Evolutionary conservation across 306 rosid genomes (phyloP).

Genomic region (Dalbergia cochinchinensis): DNA sequence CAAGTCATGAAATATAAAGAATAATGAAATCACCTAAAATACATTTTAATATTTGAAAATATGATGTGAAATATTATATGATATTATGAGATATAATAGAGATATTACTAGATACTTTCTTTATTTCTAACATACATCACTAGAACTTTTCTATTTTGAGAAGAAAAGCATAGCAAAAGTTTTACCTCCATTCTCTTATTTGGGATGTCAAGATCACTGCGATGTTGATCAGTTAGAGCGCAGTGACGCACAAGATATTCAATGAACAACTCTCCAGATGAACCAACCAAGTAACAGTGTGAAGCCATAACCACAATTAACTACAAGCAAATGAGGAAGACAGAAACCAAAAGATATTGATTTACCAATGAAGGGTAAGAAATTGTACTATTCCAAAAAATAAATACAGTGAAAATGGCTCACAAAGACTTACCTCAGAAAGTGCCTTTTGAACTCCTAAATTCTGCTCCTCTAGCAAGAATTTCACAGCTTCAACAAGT

Average conservation of each 20-base stretch:
- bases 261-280: constrained; percentile 89
- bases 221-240: constrained; percentile 67
- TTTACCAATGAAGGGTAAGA: not conserved
- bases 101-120: too few species aligned
- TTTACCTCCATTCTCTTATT: constrained; percentile 83
- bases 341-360: constrained; percentile 21
- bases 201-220: constrained; percentile 60
- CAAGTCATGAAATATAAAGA: too few species aligned
- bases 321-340: constrained; percentile 58
- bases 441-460: constrained; percentile 83
- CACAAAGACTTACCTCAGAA: constrained; percentile 70
- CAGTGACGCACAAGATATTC: constrained; percentile 94
- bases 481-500: constrained; percentile 82
- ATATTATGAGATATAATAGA: too few species aligned
- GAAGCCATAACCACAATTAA: constrained; percentile 98
- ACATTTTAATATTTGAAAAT: too few species aligned
- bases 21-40: too few species aligned
- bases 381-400: constrained; percentile 12
- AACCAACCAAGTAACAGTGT: constrained; percentile 93
- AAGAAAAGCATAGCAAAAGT: not conserved
- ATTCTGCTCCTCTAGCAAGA: constrained; percentile 81
- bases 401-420: constrained; percentile 25
- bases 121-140: not conserved
- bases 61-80: too few species aligned
- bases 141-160: constrained; percentile 1